A percentile compares a stretch with the other conserved stretches of the same genome.
phyloP scores from a whole-genome alignment of 495 filamentous ascomycete species.

The Penicillium alfredii region DNA sequence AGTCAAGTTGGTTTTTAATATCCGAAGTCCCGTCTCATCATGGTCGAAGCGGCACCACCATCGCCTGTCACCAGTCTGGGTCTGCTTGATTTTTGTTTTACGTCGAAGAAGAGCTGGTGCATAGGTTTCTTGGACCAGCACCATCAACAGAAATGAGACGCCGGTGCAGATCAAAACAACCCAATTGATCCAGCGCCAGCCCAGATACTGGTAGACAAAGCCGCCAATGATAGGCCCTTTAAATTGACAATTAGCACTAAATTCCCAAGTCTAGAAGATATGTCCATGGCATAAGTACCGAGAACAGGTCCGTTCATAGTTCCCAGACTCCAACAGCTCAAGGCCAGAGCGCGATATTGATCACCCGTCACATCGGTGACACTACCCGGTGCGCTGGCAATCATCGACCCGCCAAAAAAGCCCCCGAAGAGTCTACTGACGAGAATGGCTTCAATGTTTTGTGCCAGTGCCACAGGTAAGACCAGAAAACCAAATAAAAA shows the following conservation, averaged over 20 bases:
- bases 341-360: conserved; percentile 58
- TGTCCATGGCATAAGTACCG: conserved; percentile 22
- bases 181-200: conserved; percentile 82
- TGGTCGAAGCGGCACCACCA: conserved; percentile 63
- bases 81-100: conserved; percentile 50
- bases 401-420: conserved; percentile 64
- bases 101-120: conserved; percentile 55
- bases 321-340: conserved; percentile 63
- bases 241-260: conserved; percentile 28
- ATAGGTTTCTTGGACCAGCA: conserved; percentile 62
- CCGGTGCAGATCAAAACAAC: conserved; percentile 61
- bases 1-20: conserved; percentile 54
- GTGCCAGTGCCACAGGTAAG: conserved; percentile 63
- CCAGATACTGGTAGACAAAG: conserved; percentile 63
- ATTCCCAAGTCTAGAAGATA: no score
- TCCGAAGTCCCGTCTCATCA: conserved; percentile 21
- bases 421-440: conserved; percentile 47
- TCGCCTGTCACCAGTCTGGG: conserved; percentile 56
- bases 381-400: conserved; percentile 68
- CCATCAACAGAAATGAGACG: conserved; percentile 42
- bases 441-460: conserved; percentile 58
- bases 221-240: conserved; percentile 60
- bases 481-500: conserved; percentile 56
- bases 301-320: conserved; percentile 57
- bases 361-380: conserved; percentile 68